These are phyloP conservation scores for Blastobotrys parvus DNA, from an alignment of 805 yeast species.

Conservation along the genomic window DNA sequence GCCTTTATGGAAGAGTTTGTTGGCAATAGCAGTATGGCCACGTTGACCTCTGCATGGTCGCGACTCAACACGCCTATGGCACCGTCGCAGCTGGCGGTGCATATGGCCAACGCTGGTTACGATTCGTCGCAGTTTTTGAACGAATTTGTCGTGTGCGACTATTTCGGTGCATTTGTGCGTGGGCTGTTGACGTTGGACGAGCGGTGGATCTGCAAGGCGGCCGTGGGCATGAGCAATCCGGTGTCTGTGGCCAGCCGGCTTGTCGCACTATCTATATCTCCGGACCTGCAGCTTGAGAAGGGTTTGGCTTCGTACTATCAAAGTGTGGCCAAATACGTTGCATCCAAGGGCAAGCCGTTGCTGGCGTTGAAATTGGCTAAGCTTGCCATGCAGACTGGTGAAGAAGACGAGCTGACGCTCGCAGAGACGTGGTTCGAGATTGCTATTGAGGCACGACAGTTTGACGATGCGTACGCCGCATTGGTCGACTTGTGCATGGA, in stretches of 20 bases:
- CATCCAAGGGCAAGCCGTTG: neutral
- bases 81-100: neutral
- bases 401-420: neutral
- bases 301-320: neutral
- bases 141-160: neutral
- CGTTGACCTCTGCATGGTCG: neutral
- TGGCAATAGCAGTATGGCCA: neutral
- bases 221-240: neutral
- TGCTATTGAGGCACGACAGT: slow-evolving; percentile 26
- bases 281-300: neutral
- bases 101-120: neutral
- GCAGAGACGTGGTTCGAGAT: slow-evolving; percentile 12
- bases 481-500: slow-evolving; percentile 20
- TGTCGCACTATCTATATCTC: neutral
- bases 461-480: slow-evolving; percentile 30
- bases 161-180: neutral
- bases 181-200: neutral
- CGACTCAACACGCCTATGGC: neutral
- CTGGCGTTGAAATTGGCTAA: slow-evolving; percentile 27
- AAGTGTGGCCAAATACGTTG: neutral
- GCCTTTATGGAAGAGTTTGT: neutral
- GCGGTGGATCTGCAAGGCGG: neutral
- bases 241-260: neutral
- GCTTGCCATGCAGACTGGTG: slow-evolving; percentile 14
- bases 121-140: neutral